phyloP scores from a whole-genome alignment of 2,329 filamentous ascomycete species.

The Lachnellula arida region DNA sequence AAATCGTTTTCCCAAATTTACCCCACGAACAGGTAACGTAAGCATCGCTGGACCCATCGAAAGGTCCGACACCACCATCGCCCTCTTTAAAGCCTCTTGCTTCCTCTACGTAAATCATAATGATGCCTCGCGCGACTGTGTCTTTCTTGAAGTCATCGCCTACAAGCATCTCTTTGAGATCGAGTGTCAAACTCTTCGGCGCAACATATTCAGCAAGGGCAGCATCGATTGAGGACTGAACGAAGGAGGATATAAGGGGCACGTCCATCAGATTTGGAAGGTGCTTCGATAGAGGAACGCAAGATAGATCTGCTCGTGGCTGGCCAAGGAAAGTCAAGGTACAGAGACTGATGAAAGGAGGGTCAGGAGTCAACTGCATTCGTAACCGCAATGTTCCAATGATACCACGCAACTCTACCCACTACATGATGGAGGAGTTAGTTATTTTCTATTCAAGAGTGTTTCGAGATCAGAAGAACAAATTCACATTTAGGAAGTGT shows the following conservation, averaged over 20 bases:
- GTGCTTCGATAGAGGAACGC: slow-evolving; percentile 63
- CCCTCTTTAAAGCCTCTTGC: slow-evolving; percentile 69
- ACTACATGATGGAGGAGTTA: slow-evolving; percentile 30
- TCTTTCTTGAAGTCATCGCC: slow-evolving; percentile 79
- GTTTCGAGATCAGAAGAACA: no score
- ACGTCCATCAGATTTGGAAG: slow-evolving; percentile 71
- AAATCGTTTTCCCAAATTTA: slow-evolving; percentile 68
- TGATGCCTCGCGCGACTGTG: slow-evolving; percentile 57
- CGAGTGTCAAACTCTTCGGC: slow-evolving; percentile 67
- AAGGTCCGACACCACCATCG: slow-evolving; percentile 56
- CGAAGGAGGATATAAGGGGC: slow-evolving; percentile 69
- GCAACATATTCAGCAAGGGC: slow-evolving; percentile 72
- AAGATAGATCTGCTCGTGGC: slow-evolving; percentile 66
- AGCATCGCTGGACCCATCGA: slow-evolving; percentile 61
- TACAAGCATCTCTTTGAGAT: slow-evolving; percentile 72
- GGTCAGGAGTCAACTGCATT: slow-evolving; percentile 69
- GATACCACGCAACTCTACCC: slow-evolving; percentile 70
- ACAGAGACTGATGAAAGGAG: slow-evolving; percentile 71
- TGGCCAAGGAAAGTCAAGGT: slow-evolving; percentile 72
- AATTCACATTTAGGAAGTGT: no score
- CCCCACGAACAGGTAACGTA: slow-evolving; percentile 73
- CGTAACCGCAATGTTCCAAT: slow-evolving; percentile 66
- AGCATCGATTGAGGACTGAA: slow-evolving; percentile 69
- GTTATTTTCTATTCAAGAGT: no score
- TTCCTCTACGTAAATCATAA: slow-evolving; percentile 61